A percentile compares a stretch with the other conserved stretches of the same genome.
Conservation (phyloP, 441 rosid species). For the Flueggea neowawraea region DNA sequence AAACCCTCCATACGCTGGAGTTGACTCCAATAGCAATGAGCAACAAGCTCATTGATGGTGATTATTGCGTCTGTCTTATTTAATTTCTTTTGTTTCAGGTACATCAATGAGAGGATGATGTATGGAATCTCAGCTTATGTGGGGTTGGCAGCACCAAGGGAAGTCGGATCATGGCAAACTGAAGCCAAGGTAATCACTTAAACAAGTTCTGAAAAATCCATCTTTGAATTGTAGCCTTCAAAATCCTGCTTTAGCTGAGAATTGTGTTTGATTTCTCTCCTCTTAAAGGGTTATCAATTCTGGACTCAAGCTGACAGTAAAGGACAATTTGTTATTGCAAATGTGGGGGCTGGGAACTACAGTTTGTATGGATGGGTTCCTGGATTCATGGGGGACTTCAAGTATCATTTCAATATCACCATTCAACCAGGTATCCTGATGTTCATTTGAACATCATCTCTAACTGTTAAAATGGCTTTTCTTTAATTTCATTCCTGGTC, state of each 20-base stretch:
- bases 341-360: slow-evolving; percentile 34
- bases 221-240: neutral
- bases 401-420: slow-evolving; percentile 23
- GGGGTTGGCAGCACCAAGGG: slow-evolving; percentile 74
- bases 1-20: no score
- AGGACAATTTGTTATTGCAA: slow-evolving; percentile 44
- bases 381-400: slow-evolving; percentile 54
- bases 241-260: neutral
- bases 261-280: neutral
- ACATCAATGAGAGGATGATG: slow-evolving; percentile 24
- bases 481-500: neutral
- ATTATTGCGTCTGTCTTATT: no score
- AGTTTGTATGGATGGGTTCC: slow-evolving; percentile 64
- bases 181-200: slow-evolving; percentile 48
- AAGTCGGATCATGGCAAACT: slow-evolving; percentile 76
- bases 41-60: no score
- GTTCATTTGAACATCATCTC: neutral
- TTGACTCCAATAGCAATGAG: no score
- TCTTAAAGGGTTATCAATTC: slow-evolving; percentile 45
- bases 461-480: neutral
- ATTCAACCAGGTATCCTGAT: slow-evolving; percentile 33
- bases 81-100: slow-evolving; percentile 27
- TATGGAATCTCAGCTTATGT: slow-evolving; percentile 47
- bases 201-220: neutral
- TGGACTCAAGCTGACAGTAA: slow-evolving; percentile 48